Percentiles rank a stretch among this genome's conserved stretches.
phyloP scores from a whole-genome alignment of 345 rosid species.

The Isatis tinctoria region DNA sequence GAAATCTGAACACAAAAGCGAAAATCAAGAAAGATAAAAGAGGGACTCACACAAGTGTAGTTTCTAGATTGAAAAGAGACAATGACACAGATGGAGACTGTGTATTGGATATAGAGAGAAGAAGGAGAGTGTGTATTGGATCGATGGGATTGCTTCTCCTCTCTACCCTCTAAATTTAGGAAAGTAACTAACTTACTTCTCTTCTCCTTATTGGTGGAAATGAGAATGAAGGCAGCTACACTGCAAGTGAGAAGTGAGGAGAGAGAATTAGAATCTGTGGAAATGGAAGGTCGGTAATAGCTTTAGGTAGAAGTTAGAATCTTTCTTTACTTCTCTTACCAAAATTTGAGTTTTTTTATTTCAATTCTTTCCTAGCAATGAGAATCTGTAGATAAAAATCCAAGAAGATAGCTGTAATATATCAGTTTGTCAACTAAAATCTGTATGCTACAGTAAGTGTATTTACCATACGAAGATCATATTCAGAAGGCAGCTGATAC shows the following conservation, averaged over 20 bases:
- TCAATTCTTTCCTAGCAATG: conserved; percentile 55
- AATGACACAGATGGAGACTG: background rate
- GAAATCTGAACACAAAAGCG: background rate
- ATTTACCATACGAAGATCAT: conserved; percentile 58
- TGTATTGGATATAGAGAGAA: background rate
- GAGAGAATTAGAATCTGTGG: background rate
- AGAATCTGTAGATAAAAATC: conserved; percentile 60
- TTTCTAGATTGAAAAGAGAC: background rate
- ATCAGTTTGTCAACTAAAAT: background rate
- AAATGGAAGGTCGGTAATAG: background rate
- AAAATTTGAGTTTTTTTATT: conserved; percentile 35
- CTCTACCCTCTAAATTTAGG: background rate
- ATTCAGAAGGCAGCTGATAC: too few relatives aligned
- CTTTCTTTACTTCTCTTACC: conserved; percentile 50
- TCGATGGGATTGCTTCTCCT: background rate
- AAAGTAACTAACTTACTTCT: background rate
- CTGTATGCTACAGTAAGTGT: background rate
- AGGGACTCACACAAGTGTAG: conserved; percentile 6
- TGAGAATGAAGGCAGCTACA: background rate
- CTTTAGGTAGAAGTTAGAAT: background rate
- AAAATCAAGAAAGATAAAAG: background rate
- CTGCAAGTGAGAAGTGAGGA: background rate
- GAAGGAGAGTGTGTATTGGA: background rate
- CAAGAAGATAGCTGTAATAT: too few relatives aligned
- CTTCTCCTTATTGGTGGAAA: background rate